Evolutionary conservation across 345 rosid genomes (phyloP).

Genomic region (Citrus mangshanensis): DNA sequence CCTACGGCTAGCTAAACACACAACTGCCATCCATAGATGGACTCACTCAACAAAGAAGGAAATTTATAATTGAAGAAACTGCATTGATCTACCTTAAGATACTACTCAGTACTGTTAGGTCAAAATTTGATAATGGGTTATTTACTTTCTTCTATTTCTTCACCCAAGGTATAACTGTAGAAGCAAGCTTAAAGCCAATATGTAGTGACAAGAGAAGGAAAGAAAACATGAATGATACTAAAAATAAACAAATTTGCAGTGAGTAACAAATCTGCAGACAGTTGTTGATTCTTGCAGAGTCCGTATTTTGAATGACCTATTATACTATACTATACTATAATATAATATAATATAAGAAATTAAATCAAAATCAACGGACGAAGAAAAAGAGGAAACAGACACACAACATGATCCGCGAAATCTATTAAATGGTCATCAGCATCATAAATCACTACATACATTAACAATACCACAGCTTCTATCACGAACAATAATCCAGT

Average conservation of each 20-base stretch:
- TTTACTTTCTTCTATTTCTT: conserved; percentile 1
- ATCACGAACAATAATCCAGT: too few relatives aligned
- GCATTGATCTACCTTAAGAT: not conserved
- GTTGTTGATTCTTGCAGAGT: conserved; percentile 13
- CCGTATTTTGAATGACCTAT: conserved; percentile 7
- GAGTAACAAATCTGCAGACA: conserved; percentile 23
- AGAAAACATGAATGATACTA: conserved; percentile 11
- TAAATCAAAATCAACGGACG: not conserved
- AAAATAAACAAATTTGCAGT: conserved; percentile 12
- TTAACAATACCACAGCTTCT: too few relatives aligned
- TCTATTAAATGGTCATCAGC: conserved; percentile 25
- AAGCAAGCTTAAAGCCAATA: too few relatives aligned
- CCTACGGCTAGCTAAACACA: not conserved
- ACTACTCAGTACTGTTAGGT: not conserved
- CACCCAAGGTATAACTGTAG: too few relatives aligned
- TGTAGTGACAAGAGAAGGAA: not conserved
- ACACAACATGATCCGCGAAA: conserved; percentile 25
- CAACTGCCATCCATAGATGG: too few relatives aligned
- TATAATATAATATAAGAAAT: not conserved
- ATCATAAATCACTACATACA: too few relatives aligned
- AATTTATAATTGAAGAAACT: not conserved
- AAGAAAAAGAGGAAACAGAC: conserved; percentile 9
- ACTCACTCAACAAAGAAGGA: too few relatives aligned
- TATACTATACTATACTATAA: not conserved
- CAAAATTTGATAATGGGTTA: not conserved